Evolutionary conservation across 495 filamentous ascomycete genomes (phyloP).

Genomic region (Trichocladium uniseriatum): DNA sequence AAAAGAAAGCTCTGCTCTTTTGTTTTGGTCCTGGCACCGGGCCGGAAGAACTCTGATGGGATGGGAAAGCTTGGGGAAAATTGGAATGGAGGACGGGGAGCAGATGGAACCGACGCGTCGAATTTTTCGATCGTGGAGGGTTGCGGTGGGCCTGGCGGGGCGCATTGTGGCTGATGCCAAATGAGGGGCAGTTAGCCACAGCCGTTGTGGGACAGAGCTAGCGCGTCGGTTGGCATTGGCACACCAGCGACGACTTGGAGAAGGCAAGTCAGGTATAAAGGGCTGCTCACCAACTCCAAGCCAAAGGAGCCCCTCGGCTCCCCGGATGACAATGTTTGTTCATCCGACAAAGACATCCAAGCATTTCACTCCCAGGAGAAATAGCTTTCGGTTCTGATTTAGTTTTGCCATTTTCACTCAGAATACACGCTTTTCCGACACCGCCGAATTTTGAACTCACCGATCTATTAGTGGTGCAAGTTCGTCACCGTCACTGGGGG

Average conservation of each 20-base stretch:
- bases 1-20: constrained; percentile 1
- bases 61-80: background rate
- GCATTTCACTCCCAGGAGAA: background rate
- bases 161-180: background rate
- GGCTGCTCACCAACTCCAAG: constrained; percentile 14
- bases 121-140: background rate
- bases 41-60: constrained; percentile 10
- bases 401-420: background rate
- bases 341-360: constrained; percentile 2
- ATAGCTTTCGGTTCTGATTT: background rate
- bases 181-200: constrained; percentile 6
- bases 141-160: background rate
- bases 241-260: background rate
- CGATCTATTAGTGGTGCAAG: background rate
- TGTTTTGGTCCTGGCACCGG: constrained; percentile 1
- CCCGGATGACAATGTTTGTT: constrained; percentile 5
- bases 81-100: background rate
- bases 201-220: background rate
- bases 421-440: background rate
- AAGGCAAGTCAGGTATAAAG: constrained; percentile 13
- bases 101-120: background rate
- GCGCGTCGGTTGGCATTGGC: constrained; percentile 2
- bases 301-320: constrained; percentile 9
- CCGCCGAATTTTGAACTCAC: background rate
- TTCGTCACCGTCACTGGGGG: background rate